Percentiles rank a stretch among this genome's conserved stretches.
Evolutionary conservation across 192 early-diverging fungal species (phyloP).

Genomic region (Thoreauomyces humboldtii): DNA sequence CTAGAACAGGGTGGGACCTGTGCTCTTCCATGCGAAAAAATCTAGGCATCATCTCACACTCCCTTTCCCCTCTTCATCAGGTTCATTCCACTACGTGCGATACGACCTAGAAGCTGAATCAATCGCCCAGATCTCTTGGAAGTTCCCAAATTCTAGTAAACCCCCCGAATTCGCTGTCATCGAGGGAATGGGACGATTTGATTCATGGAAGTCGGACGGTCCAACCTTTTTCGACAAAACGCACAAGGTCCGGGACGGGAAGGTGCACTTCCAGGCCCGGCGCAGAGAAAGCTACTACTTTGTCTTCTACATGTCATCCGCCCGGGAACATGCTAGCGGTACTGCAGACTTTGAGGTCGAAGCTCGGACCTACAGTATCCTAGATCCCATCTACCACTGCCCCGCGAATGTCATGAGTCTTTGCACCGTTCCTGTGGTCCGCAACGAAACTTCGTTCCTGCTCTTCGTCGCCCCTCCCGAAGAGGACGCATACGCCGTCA

Average conservation of each 20-base stretch:
- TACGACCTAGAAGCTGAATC: conserved; percentile 24
- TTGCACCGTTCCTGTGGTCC: neutral
- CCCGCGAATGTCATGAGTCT: neutral
- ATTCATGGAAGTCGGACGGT: neutral
- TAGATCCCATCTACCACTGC: neutral
- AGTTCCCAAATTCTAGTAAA: neutral
- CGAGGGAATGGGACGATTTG: neutral
- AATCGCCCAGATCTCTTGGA: conserved; percentile 3
- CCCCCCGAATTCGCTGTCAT: conserved; percentile 12
- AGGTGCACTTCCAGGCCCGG: conserved; percentile 7
- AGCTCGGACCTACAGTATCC: conserved; percentile 11
- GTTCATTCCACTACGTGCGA: conserved; percentile 25
- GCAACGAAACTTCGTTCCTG: neutral
- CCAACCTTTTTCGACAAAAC: neutral
- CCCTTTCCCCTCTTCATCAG: neutral
- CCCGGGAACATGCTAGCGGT: neutral
- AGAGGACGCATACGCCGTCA: conserved; percentile 11
- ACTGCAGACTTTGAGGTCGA: conserved; percentile 7
- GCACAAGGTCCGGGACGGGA: conserved; percentile 6
- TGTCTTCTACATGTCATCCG: conserved; percentile 6
- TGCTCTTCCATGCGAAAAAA: neutral
- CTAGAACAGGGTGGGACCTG: conserved; percentile 20
- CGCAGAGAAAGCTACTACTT: conserved; percentile 9
- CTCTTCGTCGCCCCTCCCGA: conserved; percentile 12
- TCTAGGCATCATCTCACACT: neutral